Evolutionary conservation across 192 early-diverging fungal species (phyloP), one percentile per base, ranked within the genome.

Genomic region (Coemansia sp.): DNA sequence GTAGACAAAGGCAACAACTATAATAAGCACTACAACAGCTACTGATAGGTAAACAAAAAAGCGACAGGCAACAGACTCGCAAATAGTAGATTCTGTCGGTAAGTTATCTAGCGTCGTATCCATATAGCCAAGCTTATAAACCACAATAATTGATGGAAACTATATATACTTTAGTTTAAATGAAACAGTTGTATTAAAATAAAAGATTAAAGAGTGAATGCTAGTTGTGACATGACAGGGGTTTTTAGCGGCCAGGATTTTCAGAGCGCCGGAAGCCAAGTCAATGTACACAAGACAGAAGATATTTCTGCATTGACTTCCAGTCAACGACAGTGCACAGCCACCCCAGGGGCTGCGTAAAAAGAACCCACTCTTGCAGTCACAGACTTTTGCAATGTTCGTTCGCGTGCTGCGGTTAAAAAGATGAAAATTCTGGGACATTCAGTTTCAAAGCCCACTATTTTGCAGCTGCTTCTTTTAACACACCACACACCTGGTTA

Each of bases 271-370:
- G 4, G 41, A 2, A 2, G n/a, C 47, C 14, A 56, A 56, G 54
- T 56, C 54, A 56, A 15, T 35, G 14, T n/a, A 2, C 54, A 56
- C 54, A 35, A 56, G 54, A 56, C 32, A 56, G 29, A 56, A n/a
- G 15, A 5, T 17, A n/a, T 5, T 3, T 17, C 45, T 17, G 17
- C 45, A 48, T 48, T 41, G 39, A 6, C 45, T n/a, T n/a, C 15
- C 45, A 48, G 45, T 48, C 45, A 48, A 17, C 45, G n/a, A n/a
- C 39, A 9, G 14, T 41, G 39, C 39, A 14, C 14, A 41, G 39
- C 39, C 39, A 14, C 14, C 7, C 10, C 10, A 41, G 39, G 14
- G 39, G 39, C 39, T 2, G 10, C 14, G 39, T 41, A 41, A 41
- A 14, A 14, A 12, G 14, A 41, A 12, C 5, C 27, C 27, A 5